These are phyloP conservation scores for Neofusicoccum laricinum DNA, from an alignment of 2,329 filamentous ascomycete species.

Conservation along the genomic window DNA sequence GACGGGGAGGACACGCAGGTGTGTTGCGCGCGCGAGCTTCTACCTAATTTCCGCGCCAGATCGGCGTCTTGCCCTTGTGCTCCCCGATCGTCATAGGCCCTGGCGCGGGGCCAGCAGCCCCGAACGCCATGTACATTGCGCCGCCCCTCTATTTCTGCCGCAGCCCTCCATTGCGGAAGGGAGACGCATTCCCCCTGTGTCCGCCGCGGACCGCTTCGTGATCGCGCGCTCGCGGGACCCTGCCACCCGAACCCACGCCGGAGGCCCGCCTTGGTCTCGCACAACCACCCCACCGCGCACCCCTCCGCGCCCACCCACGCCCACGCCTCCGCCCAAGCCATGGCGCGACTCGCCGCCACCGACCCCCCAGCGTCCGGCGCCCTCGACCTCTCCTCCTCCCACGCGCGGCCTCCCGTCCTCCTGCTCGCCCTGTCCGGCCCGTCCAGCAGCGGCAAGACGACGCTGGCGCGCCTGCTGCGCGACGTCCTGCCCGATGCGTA, in stretches of 20 bases:
- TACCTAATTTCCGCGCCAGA: conserved; percentile 12
- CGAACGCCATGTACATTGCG: background rate
- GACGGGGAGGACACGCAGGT: conserved; percentile 9
- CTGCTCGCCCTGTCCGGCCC: conserved; percentile 83
- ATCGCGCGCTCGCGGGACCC: background rate
- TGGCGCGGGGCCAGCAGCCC: background rate
- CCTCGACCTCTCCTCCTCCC: background rate
- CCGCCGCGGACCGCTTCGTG: background rate
- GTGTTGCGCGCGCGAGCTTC: background rate
- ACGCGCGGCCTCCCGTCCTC: conserved; percentile 36
- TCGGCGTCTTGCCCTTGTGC: background rate
- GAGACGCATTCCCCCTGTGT: background rate
- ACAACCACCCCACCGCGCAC: conserved; percentile 6
- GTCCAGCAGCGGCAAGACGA: conserved; percentile 94
- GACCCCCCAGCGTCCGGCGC: background rate
- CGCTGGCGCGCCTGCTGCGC: conserved; percentile 78
- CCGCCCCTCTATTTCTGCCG: conserved; percentile 1
- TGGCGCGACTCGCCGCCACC: background rate
- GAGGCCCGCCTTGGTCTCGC: background rate
- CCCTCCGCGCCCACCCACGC: background rate
- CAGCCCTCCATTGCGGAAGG: background rate
- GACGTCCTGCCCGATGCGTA: conserved; percentile 72
- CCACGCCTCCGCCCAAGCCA: background rate
- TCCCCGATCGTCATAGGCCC: conserved; percentile 8
- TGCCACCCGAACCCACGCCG: background rate